Conservation (phyloP, 257 asterid genomes). For the Thymus quinquecostatus region DNA sequence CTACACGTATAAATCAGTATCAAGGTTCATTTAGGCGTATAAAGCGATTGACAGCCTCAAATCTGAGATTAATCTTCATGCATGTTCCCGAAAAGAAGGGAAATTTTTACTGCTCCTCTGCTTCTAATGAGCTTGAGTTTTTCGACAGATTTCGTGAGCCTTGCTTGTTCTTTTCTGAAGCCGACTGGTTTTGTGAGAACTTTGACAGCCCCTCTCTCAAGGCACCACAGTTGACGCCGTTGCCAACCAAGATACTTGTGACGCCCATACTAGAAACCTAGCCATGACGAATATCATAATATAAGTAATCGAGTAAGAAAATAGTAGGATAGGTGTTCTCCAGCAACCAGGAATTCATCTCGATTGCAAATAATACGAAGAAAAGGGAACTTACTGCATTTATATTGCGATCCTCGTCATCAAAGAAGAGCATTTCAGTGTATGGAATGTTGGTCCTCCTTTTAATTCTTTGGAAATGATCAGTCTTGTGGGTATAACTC, state of each 20-base stretch:
- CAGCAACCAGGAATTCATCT: background rate
- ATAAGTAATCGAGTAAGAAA: background rate
- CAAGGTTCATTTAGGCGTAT: constrained; percentile 7
- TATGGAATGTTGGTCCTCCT: constrained; percentile 66
- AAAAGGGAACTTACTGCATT: constrained; percentile 56
- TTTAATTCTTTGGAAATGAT: constrained; percentile 72
- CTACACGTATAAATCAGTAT: constrained; percentile 13
- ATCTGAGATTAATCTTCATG: constrained; percentile 7
- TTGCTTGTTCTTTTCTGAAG: constrained; percentile 50
- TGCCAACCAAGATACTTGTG: constrained; percentile 67
- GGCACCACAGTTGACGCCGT: constrained; percentile 71
- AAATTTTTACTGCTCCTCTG: constrained; percentile 27
- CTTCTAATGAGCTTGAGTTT: constrained; percentile 46
- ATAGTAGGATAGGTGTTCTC: background rate
- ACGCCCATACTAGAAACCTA: constrained; percentile 86
- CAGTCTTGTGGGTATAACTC: constrained; percentile 88
- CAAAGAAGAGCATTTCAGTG: constrained; percentile 84
- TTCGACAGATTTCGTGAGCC: constrained; percentile 38
- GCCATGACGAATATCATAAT: background rate
- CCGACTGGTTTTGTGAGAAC: constrained; percentile 48
- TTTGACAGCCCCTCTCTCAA: constrained; percentile 66
- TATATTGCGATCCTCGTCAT: constrained; percentile 85
- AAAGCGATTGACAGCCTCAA: constrained; percentile 17
- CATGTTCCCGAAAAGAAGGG: constrained; percentile 4
- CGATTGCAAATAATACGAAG: background rate